phyloP scores from a whole-genome alignment of 441 rosid genomes.

The Dalechampia spathulata region DNA sequence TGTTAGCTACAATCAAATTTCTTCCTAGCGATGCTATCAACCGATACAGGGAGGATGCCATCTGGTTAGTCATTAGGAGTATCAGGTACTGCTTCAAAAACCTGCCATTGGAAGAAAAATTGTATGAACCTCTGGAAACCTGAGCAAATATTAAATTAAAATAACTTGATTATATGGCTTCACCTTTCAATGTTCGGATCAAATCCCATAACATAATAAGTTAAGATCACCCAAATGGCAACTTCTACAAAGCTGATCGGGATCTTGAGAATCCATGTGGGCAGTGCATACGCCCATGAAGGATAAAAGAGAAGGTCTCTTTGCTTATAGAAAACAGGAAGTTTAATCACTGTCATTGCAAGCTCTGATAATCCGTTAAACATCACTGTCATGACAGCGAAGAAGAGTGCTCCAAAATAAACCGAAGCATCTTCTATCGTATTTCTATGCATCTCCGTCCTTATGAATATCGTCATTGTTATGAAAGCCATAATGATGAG shows the following conservation, averaged over 20 bases:
- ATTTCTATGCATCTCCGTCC: constrained; percentile 49
- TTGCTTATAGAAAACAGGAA: constrained; percentile 74
- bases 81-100: constrained; percentile 52
- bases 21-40: constrained; percentile 51
- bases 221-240: constrained; percentile 41
- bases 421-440: constrained; percentile 38
- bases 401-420: constrained; percentile 57
- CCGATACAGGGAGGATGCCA: constrained; percentile 53
- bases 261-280: constrained; percentile 64
- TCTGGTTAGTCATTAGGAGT: constrained; percentile 39
- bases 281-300: constrained; percentile 60
- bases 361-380: constrained; percentile 65
- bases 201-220: constrained; percentile 63
- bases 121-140: constrained; percentile 3
- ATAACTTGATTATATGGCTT: background rate
- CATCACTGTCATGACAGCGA: constrained; percentile 37
- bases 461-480: constrained; percentile 47
- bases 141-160: background rate
- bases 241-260: constrained; percentile 53
- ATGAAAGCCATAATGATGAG: constrained; percentile 33
- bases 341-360: constrained; percentile 55
- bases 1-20: constrained; percentile 55
- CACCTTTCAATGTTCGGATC: constrained; percentile 60
- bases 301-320: constrained; percentile 66
- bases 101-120: constrained; percentile 38